phyloP scores from a whole-genome alignment of 2,329 filamentous ascomycete genomes.

The Decorospora gaudefroyi region DNA sequence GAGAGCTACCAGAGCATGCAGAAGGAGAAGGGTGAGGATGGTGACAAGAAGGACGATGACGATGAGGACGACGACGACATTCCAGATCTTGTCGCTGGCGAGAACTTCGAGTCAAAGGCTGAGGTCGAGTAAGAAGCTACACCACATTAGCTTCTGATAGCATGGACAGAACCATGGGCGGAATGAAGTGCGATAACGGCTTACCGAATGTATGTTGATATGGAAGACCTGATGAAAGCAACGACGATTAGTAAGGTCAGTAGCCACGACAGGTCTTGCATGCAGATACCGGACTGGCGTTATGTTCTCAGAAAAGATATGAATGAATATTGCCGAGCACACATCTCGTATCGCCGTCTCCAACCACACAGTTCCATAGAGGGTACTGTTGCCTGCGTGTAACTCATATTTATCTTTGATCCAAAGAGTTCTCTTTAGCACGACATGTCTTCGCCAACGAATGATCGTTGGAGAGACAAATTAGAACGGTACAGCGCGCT shows the following conservation, averaged over 20 bases:
- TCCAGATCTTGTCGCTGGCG: conserved; percentile 92
- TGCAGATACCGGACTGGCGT: conserved; percentile 43
- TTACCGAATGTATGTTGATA: conserved; percentile 32
- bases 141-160: conserved; percentile 13
- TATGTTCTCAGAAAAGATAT: conserved; percentile 40
- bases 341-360: conserved; percentile 8
- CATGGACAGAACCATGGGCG: conserved; percentile 25
- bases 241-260: conserved; percentile 26
- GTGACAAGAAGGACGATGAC: conserved; percentile 69
- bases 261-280: conserved; percentile 39
- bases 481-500: too few relatives aligned
- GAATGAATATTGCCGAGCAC: conserved; percentile 46
- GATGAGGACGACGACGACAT: conserved; percentile 79
- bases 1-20: conserved; percentile 99
- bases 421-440: too few relatives aligned
- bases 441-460: too few relatives aligned
- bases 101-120: conserved; percentile 90
- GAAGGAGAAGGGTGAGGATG: conserved; percentile 81
- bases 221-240: conserved; percentile 26
- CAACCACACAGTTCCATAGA: background rate
- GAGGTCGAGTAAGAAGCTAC: conserved; percentile 74
- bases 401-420: too few relatives aligned
- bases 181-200: conserved; percentile 26
- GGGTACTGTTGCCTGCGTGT: background rate
- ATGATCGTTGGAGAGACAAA: too few relatives aligned